Conservation (phyloP, 169 alveolate genomes). For the Plasmodium chabaudi region DNA sequence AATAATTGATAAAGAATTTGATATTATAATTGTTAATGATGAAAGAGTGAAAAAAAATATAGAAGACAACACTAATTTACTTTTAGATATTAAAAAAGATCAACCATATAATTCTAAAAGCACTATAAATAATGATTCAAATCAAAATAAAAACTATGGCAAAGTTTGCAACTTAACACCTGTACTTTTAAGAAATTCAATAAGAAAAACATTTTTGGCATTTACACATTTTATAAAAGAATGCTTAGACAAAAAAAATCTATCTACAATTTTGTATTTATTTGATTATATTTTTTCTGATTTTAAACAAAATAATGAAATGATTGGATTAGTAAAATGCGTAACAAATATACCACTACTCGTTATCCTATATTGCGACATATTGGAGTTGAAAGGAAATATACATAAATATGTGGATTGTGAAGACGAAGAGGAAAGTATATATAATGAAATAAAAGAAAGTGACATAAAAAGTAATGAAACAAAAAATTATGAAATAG, state of each 20-base stretch:
- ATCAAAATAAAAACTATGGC: background rate
- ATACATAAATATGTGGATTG: background rate
- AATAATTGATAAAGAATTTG: background rate
- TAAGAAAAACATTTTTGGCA: slow-evolving; percentile 16
- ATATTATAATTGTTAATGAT: background rate
- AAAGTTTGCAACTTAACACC: slow-evolving; percentile 44
- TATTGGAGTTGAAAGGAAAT: slow-evolving; percentile 38
- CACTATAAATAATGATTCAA: background rate
- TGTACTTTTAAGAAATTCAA: slow-evolving; percentile 21
- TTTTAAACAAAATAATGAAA: slow-evolving; percentile 38
- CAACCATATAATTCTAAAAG: background rate
- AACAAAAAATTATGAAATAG: background rate
- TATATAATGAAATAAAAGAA: background rate
- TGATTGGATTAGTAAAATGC: slow-evolving; percentile 13
- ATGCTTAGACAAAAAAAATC: slow-evolving; percentile 31
- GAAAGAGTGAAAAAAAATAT: background rate
- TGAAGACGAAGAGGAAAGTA: background rate
- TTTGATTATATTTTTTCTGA: slow-evolving; percentile 70
- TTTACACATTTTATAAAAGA: slow-evolving; percentile 55
- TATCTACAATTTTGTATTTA: slow-evolving; percentile 56
- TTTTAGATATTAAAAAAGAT: background rate
- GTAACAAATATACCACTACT: slow-evolving; percentile 34
- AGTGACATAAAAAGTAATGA: background rate
- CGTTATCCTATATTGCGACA: slow-evolving; percentile 34
- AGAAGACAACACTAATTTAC: background rate